Conservation (phyloP, 176 grass and related monocot species). For the Paspalum vaginatum region DNA sequence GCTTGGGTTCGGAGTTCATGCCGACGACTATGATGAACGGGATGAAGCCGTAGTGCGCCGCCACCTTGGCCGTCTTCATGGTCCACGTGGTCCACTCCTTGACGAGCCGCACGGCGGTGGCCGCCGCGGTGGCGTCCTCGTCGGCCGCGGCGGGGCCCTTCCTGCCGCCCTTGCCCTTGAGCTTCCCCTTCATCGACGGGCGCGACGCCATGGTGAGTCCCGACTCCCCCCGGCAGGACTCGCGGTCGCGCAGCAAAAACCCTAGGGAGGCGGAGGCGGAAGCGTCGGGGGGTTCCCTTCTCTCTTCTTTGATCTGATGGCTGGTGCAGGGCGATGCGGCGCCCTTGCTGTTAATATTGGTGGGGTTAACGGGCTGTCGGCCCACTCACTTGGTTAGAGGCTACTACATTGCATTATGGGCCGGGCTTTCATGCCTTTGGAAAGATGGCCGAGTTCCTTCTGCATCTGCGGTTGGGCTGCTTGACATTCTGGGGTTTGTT, state of each 20-base stretch:
- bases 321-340: neutral
- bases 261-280: constrained; percentile 43
- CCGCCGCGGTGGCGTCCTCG: constrained; percentile 33
- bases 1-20: constrained; percentile 86
- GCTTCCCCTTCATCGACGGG: constrained; percentile 51
- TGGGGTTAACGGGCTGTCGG: constrained; percentile 1
- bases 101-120: constrained; percentile 38
- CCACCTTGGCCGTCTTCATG: constrained; percentile 85
- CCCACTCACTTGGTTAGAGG: neutral
- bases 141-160: constrained; percentile 32
- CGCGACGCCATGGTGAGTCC: constrained; percentile 51
- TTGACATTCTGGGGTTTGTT: neutral
- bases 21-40: constrained; percentile 84
- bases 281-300: constrained; percentile 20
- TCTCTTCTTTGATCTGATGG: constrained; percentile 5
- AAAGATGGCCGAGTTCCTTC: no score
- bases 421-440: neutral
- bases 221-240: no score
- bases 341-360: constrained; percentile 18
- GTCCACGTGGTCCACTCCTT: constrained; percentile 90
- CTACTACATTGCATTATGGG: neutral
- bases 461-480: no score
- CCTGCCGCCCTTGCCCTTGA: constrained; percentile 49
- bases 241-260: constrained; percentile 19
- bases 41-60: constrained; percentile 87